Evolutionary conservation across 1,284 basidiomycete species (phyloP).

Genomic region (Volvariella surrecta): DNA sequence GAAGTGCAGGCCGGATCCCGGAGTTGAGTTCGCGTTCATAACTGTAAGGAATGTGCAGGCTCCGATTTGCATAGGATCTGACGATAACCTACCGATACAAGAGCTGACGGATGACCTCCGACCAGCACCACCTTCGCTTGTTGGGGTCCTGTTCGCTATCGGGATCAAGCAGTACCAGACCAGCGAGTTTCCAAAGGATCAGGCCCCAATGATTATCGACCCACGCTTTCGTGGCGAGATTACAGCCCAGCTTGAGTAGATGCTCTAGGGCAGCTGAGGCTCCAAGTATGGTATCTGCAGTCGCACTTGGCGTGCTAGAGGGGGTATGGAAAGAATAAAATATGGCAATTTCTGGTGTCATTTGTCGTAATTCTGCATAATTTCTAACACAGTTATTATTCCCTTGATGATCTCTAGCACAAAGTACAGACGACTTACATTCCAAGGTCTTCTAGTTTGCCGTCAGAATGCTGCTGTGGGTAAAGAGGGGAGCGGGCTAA

Average conservation of each 20-base stretch:
- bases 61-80: not conserved
- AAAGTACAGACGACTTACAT: constrained; percentile 33
- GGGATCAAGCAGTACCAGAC: constrained; percentile 71
- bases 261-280: constrained; percentile 43
- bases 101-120: constrained; percentile 74
- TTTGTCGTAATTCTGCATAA: constrained; percentile 43
- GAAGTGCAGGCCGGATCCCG: constrained; percentile 74
- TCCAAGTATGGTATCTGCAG: constrained; percentile 28
- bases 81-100: constrained; percentile 62
- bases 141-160: constrained; percentile 37
- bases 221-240: constrained; percentile 68
- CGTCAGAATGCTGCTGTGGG: constrained; percentile 44
- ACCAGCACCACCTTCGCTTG: constrained; percentile 68
- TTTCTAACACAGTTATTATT: constrained; percentile 30
- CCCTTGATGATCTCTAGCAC: constrained; percentile 13
- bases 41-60: constrained; percentile 30
- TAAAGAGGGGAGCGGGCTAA: constrained; percentile 33
- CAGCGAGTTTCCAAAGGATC: constrained; percentile 93
- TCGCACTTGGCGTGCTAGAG: constrained; percentile 12
- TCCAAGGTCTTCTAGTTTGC: constrained; percentile 47
- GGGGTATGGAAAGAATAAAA: constrained; percentile 57
- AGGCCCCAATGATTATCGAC: constrained; percentile 87
- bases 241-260: constrained; percentile 44
- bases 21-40: constrained; percentile 87
- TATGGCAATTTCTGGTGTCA: constrained; percentile 49